Conservation (phyloP, 163 green algal genomes). For the Scenedesmus sp. region DNA sequence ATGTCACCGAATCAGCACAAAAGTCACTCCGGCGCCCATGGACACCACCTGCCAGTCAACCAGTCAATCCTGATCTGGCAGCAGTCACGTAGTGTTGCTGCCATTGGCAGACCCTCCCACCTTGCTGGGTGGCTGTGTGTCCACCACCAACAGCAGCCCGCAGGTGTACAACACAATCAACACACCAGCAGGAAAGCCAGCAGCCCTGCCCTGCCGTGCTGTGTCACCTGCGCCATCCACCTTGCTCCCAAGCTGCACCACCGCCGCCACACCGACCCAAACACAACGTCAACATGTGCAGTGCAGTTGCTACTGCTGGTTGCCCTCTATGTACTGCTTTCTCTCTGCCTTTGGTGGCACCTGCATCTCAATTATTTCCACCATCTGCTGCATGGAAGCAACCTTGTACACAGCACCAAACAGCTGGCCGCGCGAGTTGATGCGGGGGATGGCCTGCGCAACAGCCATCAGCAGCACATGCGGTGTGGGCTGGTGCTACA, state of each 20-base stretch:
- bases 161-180: background rate
- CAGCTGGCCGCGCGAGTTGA: conserved; percentile 66
- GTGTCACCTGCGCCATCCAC: no score
- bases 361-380: conserved; percentile 3
- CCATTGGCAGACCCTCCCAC: background rate
- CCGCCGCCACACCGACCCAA: background rate
- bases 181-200: background rate
- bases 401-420: conserved; percentile 76
- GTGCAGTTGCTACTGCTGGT: background rate
- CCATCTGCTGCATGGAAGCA: conserved; percentile 40
- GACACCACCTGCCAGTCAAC: no score
- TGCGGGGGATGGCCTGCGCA: conserved; percentile 69
- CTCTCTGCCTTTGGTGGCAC: background rate
- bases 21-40: no score
- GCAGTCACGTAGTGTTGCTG: background rate
- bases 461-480: background rate
- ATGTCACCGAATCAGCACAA: no score
- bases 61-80: no score
- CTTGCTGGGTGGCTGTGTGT: no score
- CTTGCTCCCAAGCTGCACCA: conserved; percentile 58
- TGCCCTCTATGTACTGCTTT: conserved; percentile 35
- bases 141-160: background rate
- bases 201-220: no score
- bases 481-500: no score
- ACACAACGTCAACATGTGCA: background rate